Conservation (phyloP, 176 grass and related monocot genomes). For the Melocanna baccifera region DNA sequence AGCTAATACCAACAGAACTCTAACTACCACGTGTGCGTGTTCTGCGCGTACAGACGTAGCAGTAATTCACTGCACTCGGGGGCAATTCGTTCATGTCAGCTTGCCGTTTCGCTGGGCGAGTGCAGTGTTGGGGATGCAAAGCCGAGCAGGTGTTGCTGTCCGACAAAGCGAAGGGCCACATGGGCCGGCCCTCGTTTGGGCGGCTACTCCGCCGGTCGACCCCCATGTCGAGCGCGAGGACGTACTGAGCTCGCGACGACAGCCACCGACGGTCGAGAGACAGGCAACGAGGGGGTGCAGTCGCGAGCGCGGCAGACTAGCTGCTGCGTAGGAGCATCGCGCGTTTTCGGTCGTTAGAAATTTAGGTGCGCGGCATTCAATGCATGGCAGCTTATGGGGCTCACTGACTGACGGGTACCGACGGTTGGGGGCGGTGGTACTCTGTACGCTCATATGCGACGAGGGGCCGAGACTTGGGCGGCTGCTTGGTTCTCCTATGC, state of each 20-base stretch:
- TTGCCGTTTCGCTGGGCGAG: not conserved
- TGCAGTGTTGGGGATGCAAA: not conserved
- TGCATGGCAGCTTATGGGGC: not conserved
- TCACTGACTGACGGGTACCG: not conserved
- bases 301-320: not conserved
- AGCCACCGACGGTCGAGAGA: conserved; percentile 1
- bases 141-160: conserved; percentile 7
- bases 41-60: not conserved
- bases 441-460: not conserved
- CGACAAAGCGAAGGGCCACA: conserved; percentile 36
- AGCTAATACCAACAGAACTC: too few relatives aligned
- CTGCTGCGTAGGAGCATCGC: not conserved
- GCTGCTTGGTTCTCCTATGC: not conserved
- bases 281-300: conserved; percentile 34
- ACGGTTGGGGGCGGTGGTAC: not conserved
- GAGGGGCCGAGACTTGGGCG: not conserved
- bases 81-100: not conserved
- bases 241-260: not conserved
- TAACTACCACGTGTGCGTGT: not conserved
- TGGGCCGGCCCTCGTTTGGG: conserved; percentile 38
- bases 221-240: not conserved
- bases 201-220: conserved; percentile 13
- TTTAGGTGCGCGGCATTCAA: conserved; percentile 28
- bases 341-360: not conserved
- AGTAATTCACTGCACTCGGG: not conserved